Evolutionary conservation across 495 filamentous ascomycete genomes (phyloP).

Genomic region (Lichenothelia convexa): DNA sequence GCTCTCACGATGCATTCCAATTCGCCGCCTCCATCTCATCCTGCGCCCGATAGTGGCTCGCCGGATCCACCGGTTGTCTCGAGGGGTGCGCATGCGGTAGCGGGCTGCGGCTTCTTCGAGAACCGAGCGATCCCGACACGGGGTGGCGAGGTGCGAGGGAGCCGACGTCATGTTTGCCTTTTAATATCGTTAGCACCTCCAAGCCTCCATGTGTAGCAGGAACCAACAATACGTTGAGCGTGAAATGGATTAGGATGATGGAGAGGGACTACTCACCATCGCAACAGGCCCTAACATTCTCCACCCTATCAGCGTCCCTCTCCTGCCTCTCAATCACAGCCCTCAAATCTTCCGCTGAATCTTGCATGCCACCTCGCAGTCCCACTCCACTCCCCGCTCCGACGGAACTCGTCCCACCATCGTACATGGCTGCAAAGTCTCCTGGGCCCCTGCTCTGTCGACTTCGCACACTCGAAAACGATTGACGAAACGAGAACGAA

Average conservation of each 20-base stretch:
- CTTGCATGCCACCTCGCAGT: no score
- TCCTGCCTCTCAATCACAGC: slow-evolving; percentile 60
- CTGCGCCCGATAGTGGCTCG: neutral
- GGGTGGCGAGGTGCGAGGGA: slow-evolving; percentile 3
- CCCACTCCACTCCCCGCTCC: no score
- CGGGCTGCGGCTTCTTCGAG: no score
- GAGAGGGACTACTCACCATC: slow-evolving; percentile 48
- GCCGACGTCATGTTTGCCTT: slow-evolving; percentile 15
- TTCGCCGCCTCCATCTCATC: neutral
- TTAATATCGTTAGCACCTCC: slow-evolving; percentile 2
- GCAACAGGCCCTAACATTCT: slow-evolving; percentile 93
- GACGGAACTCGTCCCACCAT: slow-evolving; percentile 49
- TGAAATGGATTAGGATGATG: slow-evolving; percentile 1
- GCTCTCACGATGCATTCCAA: no score
- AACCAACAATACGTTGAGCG: neutral
- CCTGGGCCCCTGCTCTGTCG: slow-evolving; percentile 3
- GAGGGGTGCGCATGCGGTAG: no score
- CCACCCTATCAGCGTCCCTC: slow-evolving; percentile 53
- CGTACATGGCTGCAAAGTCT: slow-evolving; percentile 30
- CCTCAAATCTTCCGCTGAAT: slow-evolving; percentile 65
- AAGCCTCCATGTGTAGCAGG: neutral
- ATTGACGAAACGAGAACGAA: slow-evolving; percentile 6
- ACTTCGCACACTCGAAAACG: slow-evolving; percentile 16
- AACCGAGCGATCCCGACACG: neutral
- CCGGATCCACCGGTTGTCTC: neutral